Conservation (phyloP, 495 filamentous ascomycete genomes). For the Penicillium odoratum region DNA sequence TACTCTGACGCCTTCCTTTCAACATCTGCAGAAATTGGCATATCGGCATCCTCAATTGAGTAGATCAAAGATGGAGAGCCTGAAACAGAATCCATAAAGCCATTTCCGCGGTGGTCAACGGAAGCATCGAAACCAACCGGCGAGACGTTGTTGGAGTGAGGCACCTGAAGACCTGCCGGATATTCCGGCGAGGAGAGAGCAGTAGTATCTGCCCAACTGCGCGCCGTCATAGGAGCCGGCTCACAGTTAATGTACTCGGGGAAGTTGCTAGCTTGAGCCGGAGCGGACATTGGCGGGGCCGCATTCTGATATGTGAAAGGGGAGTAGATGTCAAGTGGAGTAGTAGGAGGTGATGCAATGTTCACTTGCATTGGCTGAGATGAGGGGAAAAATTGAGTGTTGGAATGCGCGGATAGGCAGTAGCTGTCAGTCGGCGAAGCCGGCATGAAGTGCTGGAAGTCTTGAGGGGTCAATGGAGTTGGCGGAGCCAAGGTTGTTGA, state of each 20-base stretch:
- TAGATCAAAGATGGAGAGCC: conserved; percentile 40
- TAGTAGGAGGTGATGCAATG: conserved; percentile 49
- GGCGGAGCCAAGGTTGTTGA: conserved; percentile 45
- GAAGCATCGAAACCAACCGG: conserved; percentile 36
- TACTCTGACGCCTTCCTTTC: conserved; percentile 42
- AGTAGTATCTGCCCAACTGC: conserved; percentile 44
- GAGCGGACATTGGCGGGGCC: conserved; percentile 47
- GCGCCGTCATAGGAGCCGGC: conserved; percentile 34
- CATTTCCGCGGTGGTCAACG: conserved; percentile 29
- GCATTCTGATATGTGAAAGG: conserved; percentile 41
- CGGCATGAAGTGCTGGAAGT: conserved; percentile 46
- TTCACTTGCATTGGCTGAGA: conserved; percentile 49
- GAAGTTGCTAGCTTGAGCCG: conserved; percentile 44
- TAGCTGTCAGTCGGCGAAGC: conserved; percentile 41
- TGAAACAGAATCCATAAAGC: conserved; percentile 28
- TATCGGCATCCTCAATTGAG: conserved; percentile 36
- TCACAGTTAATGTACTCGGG: conserved; percentile 41
- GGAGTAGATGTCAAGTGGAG: conserved; percentile 43
- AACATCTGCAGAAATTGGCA: conserved; percentile 26
- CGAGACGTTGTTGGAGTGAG: conserved; percentile 37
- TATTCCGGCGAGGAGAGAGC: conserved; percentile 47
- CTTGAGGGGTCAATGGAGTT: conserved; percentile 48
- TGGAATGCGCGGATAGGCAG: conserved; percentile 42
- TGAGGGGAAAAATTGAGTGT: conserved; percentile 40
- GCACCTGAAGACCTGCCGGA: conserved; percentile 32